Base-by-base conservation (phyloP, 1,284 basidiomycete genomes). In the Moesziomyces sp. region DNA sequence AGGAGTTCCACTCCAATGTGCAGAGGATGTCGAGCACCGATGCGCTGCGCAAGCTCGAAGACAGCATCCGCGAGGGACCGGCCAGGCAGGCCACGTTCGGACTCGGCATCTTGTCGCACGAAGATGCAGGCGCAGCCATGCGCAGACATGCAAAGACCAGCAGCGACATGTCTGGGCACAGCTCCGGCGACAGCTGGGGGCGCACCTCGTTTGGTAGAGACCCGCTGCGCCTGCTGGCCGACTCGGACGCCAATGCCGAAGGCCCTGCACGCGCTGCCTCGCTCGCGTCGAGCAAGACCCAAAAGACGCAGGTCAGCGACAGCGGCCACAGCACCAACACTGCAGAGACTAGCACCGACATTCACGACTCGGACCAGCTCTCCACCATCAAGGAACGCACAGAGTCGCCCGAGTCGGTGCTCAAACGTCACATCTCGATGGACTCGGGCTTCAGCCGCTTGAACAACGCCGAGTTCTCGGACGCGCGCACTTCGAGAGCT, bases 311-410 rank as follows among this genome's bases (percentile, higher is more conserved):
- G 19, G 21, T 67, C 40, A 70, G 72, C 59, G 72, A 74, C 38
- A 66, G 72, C 63, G 72, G 51, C 3, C 63, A 64, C 46, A 74
- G 72, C 60, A 54, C 49, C 16, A 54, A 55, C 48, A 70, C 72
- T 0, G 59, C 58, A 28, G 72, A 70, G n/a, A 70, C 72, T 5
- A 74, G 67, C 48, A 47, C 45, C 48, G 67, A 74, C 38, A 5
- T 61, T 6, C 67, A 67, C 33, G 72, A 74, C n/a, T 53, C 51
- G 3, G 70, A 65, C 30, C 65, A 64, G 38, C 52, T 74, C 2
- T 65, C 59, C 3, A 61, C 58, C 54, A 73, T 73, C 51, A 66
- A 64, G 49, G 70, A 73, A 45, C 51, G 53, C 48, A 53, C 55
- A n/a, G 69, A 72, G 33, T 58, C 69, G 49, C 69, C 69, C 1